Evolutionary conservation across 2,329 filamentous ascomycete species (phyloP), one percentile per base, ranked within the genome.

Genomic region (Paraphaeosphaeria sporulosa): DNA sequence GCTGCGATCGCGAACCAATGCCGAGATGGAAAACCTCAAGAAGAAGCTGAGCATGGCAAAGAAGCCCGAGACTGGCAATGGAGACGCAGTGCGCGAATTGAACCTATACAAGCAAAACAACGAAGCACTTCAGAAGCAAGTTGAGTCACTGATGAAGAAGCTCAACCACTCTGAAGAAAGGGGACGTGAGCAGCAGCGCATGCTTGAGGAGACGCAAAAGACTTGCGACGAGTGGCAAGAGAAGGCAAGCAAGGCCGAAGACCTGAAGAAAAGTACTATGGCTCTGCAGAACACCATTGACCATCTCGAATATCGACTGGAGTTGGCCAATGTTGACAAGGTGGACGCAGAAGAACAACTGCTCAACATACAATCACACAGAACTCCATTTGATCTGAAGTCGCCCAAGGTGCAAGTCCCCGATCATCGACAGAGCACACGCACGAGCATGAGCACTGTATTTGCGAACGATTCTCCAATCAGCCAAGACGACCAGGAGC

Each of bases 301-400:
- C 17, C 71, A 78, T 52, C 69, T 82, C 6, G 78, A 81, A 52
- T 72, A 69, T 19, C 72, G 78, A 8, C 65, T 82, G 36, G 72
- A 77, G 36, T 67, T 76, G 15, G 75, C 79, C 21, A 82, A 82
- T 59, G 71, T 72, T 17, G 73, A 79, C 57, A 79, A 78, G 55
- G 47, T 80, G 0, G 81, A 82, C 58, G 76, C 77, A 12, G 72
- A 79, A 55, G 72, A 78, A 48, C 69, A 78, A 48, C 57, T 79
- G 10, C 72, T 69, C 44, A 74, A 73, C 51, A 58, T 78, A 9
- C 67, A 63, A 32, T 59, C 65, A 4, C 59, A 71, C 32, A 72
- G 74, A 42, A 65, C 66, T 9, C 67, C 67, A 1, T 75, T 79
- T 42, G 72, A 76, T 47, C 44, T 65, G 3, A 57, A 47, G 19